Evolutionary conservation across 768 basidiomycete species (phyloP).

Genomic region (Leucogyrophana mollusca): DNA sequence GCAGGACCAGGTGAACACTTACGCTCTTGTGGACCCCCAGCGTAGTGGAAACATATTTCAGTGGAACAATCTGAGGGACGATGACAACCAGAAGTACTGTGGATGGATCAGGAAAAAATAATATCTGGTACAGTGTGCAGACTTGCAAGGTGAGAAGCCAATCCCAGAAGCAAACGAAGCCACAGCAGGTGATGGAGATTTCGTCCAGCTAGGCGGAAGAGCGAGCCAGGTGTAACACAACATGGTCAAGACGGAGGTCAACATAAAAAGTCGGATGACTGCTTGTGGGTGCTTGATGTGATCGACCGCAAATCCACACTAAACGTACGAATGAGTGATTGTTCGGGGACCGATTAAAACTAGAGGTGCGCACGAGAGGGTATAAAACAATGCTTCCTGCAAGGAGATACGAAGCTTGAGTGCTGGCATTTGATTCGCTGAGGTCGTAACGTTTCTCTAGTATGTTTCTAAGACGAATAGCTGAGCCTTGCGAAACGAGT

Average conservation of each 20-base stretch:
- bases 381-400: slow-evolving; percentile 69
- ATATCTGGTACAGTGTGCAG: not conserved
- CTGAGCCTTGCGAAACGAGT: slow-evolving; percentile 1
- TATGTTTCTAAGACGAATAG: slow-evolving; percentile 51
- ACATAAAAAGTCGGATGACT: slow-evolving; percentile 53
- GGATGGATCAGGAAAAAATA: slow-evolving; percentile 3
- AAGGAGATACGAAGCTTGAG: slow-evolving; percentile 68
- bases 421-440: slow-evolving; percentile 58
- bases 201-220: slow-evolving; percentile 55
- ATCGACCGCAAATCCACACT: slow-evolving; percentile 72
- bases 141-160: slow-evolving; percentile 67
- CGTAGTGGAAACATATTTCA: slow-evolving; percentile 75
- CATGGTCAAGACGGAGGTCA: slow-evolving; percentile 60
- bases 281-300: slow-evolving; percentile 53
- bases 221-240: slow-evolving; percentile 66
- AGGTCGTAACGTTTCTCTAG: slow-evolving; percentile 66
- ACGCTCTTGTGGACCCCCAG: slow-evolving; percentile 80
- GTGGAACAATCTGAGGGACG: slow-evolving; percentile 68
- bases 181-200: slow-evolving; percentile 60
- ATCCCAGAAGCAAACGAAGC: slow-evolving; percentile 62
- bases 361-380: slow-evolving; percentile 50
- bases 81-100: slow-evolving; percentile 72
- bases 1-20: slow-evolving; percentile 26
- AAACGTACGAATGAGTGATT: slow-evolving; percentile 5
- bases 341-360: not conserved